Percentiles rank a stretch among this genome's conserved stretches.
These are phyloP conservation scores for Fusarium sp. DNA, from an alignment of 2,329 filamentous ascomycete species.

Conservation along the genomic window DNA sequence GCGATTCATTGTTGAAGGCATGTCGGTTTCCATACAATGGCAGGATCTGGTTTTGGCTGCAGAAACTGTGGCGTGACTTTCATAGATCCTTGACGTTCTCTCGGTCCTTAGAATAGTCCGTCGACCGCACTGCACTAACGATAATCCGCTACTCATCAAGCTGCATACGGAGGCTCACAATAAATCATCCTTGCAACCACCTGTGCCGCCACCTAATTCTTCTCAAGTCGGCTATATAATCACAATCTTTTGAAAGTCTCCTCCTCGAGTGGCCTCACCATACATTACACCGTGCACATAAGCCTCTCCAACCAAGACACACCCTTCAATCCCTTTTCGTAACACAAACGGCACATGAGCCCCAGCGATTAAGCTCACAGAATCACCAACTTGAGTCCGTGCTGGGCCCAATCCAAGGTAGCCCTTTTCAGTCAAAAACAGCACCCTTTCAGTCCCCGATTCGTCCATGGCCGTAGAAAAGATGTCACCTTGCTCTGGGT, in stretches of 20 bases:
- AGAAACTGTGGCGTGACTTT: too few species aligned
- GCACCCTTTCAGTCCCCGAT: slow-evolving; percentile 1
- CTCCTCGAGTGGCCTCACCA: not conserved
- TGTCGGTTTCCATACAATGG: too few species aligned
- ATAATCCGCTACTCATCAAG: too few species aligned
- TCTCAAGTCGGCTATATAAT: too few species aligned
- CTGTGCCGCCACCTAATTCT: too few species aligned
- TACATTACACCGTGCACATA: slow-evolving; percentile 16
- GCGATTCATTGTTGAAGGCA: too few species aligned
- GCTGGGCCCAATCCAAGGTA: slow-evolving; percentile 3
- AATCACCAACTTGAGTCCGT: not conserved
- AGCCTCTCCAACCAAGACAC: slow-evolving; percentile 4
- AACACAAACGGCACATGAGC: slow-evolving; percentile 16
- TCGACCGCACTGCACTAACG: too few species aligned
- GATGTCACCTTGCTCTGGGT: slow-evolving; percentile 16
- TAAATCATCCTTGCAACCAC: too few species aligned
- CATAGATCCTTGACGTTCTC: too few species aligned
- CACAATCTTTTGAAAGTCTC: not conserved
- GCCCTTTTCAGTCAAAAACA: not conserved
- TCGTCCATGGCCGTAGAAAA: slow-evolving; percentile 20
- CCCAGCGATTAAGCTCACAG: slow-evolving; percentile 3
- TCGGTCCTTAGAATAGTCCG: too few species aligned
- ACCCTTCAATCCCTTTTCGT: rapidly evolving
- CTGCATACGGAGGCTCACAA: too few species aligned
- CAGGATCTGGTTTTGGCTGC: too few species aligned